Conservation (phyloP, 1,139 yeast species). For the Candida pseudocylindracea region DNA sequence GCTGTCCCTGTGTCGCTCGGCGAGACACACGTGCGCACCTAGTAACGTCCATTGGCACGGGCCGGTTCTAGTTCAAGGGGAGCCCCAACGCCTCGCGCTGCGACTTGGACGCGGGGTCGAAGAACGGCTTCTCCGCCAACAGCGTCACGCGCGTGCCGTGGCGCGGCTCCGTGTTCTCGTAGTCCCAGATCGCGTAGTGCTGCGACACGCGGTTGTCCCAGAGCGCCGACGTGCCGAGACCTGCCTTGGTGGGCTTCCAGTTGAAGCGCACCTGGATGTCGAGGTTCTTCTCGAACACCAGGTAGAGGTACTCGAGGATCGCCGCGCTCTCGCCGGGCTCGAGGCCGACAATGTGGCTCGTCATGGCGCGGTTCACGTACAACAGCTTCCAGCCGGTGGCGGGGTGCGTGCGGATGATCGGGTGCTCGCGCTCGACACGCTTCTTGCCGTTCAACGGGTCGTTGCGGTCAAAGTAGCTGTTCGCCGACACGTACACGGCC, state of each 20-base stretch:
- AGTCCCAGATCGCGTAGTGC: slow-evolving; percentile 28
- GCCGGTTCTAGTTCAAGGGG: slow-evolving; percentile 2
- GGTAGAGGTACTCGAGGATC: slow-evolving; percentile 16
- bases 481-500: slow-evolving; percentile 22
- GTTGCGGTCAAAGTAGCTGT: slow-evolving; percentile 15
- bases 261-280: slow-evolving; percentile 27
- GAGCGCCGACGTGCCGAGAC: slow-evolving; percentile 28
- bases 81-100: slow-evolving; percentile 32
- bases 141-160: slow-evolving; percentile 40
- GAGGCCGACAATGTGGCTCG: slow-evolving; percentile 20
- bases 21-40: no score
- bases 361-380: slow-evolving; percentile 19
- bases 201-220: slow-evolving; percentile 36
- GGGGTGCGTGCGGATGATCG: slow-evolving; percentile 26
- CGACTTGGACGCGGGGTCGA: slow-evolving; percentile 25
- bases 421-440: slow-evolving; percentile 18
- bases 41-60: no score
- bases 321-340: slow-evolving; percentile 14
- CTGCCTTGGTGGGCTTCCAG: slow-evolving; percentile 25
- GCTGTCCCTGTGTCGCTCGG: no score
- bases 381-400: slow-evolving; percentile 32
- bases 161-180: slow-evolving; percentile 24
- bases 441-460: slow-evolving; percentile 20
- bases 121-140: slow-evolving; percentile 30
- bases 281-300: slow-evolving; percentile 14